phyloP scores from a whole-genome alignment of 139 green algal genomes.

The Asterochloris sp. region DNA sequence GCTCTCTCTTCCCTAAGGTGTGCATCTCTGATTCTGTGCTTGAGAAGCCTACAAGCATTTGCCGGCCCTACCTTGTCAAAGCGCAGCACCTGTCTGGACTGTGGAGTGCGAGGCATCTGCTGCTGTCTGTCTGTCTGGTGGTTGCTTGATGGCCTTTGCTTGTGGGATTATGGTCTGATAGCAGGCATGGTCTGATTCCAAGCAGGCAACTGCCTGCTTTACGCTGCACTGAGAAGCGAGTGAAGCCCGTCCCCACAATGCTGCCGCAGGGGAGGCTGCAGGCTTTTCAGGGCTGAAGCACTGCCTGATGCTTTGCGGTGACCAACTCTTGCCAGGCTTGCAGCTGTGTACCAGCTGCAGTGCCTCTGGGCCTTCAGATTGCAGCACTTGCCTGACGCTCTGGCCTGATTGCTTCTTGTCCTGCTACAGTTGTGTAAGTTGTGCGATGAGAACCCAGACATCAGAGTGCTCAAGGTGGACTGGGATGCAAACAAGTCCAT shows the following conservation, averaged over 20 bases:
- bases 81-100: neutral
- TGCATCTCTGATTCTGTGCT: neutral
- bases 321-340: neutral
- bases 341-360: no score
- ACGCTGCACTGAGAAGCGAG: no score
- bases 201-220: no score
- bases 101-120: neutral
- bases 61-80: neutral
- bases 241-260: no score
- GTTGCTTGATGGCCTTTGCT: neutral
- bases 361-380: neutral
- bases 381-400: neutral
- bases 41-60: no score
- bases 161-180: no score
- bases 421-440: conserved; percentile 57
- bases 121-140: neutral
- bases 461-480: conserved; percentile 83
- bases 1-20: conserved; percentile 89
- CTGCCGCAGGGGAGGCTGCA: no score
- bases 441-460: conserved; percentile 56
- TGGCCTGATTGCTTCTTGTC: neutral
- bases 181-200: no score
- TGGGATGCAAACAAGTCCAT: conserved; percentile 89
- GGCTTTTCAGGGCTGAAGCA: no score
- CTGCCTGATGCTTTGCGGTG: no score